These are phyloP conservation scores for Alternaria gansuensis DNA, from an alignment of 2,329 filamentous ascomycete species.

Conservation along the genomic window DNA sequence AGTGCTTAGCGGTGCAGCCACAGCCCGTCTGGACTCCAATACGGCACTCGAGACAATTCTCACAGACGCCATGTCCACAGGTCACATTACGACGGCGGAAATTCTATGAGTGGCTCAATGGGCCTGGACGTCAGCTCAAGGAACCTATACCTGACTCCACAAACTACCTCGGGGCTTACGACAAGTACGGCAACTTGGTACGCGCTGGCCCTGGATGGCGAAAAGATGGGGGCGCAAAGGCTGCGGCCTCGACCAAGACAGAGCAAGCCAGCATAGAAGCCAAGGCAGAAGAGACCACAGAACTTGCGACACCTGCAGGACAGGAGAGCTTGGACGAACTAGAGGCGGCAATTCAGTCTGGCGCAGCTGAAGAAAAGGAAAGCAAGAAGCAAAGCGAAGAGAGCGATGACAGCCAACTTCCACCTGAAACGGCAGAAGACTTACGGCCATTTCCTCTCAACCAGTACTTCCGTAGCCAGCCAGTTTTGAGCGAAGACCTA, in stretches of 20 bases:
- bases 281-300: slow-evolving; percentile 27
- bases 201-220: slow-evolving; percentile 47
- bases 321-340: slow-evolving; percentile 45
- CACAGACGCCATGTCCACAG: slow-evolving; percentile 49
- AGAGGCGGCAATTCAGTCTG: slow-evolving; percentile 37
- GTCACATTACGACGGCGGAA: slow-evolving; percentile 62
- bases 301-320: slow-evolving; percentile 40
- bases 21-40: slow-evolving; percentile 37
- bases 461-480: slow-evolving; percentile 71
- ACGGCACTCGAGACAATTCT: slow-evolving; percentile 46
- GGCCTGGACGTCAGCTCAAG: slow-evolving; percentile 60
- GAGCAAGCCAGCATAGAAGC: slow-evolving; percentile 17
- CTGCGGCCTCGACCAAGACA: slow-evolving; percentile 22
- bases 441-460: slow-evolving; percentile 77
- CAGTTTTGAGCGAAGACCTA: slow-evolving; percentile 76
- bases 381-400: slow-evolving; percentile 20
- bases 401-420: slow-evolving; percentile 36
- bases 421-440: slow-evolving; percentile 46
- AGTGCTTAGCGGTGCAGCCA: slow-evolving; percentile 34
- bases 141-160: slow-evolving; percentile 61
- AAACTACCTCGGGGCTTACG: slow-evolving; percentile 65
- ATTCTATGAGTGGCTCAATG: slow-evolving; percentile 69
- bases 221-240: slow-evolving; percentile 29
- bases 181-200: slow-evolving; percentile 59
- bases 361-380: slow-evolving; percentile 32